Percentiles rank a stretch among this genome's conserved stretches.
Evolutionary conservation across 306 rosid genomes (phyloP).

Genomic region (Trifolium fragiferum): DNA sequence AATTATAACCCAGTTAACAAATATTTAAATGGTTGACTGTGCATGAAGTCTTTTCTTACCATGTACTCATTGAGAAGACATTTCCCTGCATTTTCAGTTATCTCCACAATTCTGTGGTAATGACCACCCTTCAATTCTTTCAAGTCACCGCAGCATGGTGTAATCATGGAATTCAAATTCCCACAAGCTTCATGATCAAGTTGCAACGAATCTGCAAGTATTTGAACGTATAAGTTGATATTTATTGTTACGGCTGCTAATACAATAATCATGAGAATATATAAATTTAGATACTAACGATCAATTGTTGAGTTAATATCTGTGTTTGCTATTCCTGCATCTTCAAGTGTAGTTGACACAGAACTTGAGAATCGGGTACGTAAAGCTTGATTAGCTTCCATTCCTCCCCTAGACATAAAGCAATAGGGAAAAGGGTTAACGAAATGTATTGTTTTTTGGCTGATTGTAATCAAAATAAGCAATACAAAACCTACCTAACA

Average conservation of each 20-base stretch:
- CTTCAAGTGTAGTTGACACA: constrained; percentile 78
- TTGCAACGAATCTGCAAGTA: constrained; percentile 82
- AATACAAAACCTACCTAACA: constrained; percentile 65
- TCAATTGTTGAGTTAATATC: constrained; percentile 81
- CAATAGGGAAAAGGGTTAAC: constrained; percentile 26
- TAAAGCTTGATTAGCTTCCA: constrained; percentile 76
- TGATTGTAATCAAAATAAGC: constrained; percentile 5
- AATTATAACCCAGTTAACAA: constrained; percentile 9
- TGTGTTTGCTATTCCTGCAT: constrained; percentile 79
- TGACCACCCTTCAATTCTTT: constrained; percentile 94
- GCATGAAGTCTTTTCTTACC: constrained; percentile 58
- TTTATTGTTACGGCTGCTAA: constrained; percentile 3
- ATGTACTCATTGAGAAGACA: constrained; percentile 81
- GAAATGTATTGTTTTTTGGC: constrained; percentile 13
- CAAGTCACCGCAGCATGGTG: constrained; percentile 89
- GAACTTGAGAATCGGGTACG: constrained; percentile 78
- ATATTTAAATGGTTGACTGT: neutral
- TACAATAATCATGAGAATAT: constrained; percentile 6
- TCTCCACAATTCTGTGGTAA: constrained; percentile 86
- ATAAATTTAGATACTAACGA: constrained; percentile 61
- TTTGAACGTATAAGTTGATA: constrained; percentile 42
- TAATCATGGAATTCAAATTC: constrained; percentile 78
- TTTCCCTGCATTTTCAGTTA: constrained; percentile 90
- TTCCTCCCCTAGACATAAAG: constrained; percentile 68
- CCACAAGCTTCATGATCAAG: constrained; percentile 95